Base-by-base conservation (phyloP, 306 rosid genomes). In the Sechiopsis laciniata region DNA sequence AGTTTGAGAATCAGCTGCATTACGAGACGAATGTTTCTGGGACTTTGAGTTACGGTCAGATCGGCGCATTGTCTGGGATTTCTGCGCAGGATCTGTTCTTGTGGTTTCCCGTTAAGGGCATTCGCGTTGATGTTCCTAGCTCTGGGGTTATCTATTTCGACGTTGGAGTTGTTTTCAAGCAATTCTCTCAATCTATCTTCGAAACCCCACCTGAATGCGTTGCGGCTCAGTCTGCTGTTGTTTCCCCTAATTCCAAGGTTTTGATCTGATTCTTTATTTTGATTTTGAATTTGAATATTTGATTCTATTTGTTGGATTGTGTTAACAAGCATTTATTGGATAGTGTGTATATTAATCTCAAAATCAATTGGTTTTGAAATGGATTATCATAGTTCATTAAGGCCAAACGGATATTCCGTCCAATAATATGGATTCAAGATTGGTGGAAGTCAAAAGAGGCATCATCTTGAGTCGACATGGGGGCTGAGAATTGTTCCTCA, bases 81-180 rank as follows among this genome's bases (percentile, higher is more conserved):
- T 76, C 89, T 24, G 95, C 97, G 7, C 91, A 87, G 77, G 97
- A 92, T 73, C 79, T 92, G 12, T 92, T 92, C 71, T 88, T 92
- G 26, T 90, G 97, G 97, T 77, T 92, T n/a, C 83, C 78, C 4
- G 97, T 92, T 17, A 84, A 80, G 75, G 90, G 84, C 21, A 92
- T 92, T 72, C 80, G 88, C 19, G 95, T 92, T n/a, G 97, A 92
- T 65, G 63, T 92, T 8, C 97, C 97, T 0, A 88, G 83, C 75
- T 76, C 97, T 6, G 97, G 97, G 6, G 60, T 88, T 72, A 92
- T 92, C 75, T 88, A 90, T 81, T 90, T 92, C 54, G 89, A 90
- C 56, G 96, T 92, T 0, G 97, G 95, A 11, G 88, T 88, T 42
- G 95, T 86, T 48, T 73, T 10, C 55, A 90, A 90, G 82, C 88